Evolutionary conservation across 1,284 basidiomycete genomes (phyloP), one percentile per base, ranked within the genome.

Genomic region (Ceratobasidium sp.): DNA sequence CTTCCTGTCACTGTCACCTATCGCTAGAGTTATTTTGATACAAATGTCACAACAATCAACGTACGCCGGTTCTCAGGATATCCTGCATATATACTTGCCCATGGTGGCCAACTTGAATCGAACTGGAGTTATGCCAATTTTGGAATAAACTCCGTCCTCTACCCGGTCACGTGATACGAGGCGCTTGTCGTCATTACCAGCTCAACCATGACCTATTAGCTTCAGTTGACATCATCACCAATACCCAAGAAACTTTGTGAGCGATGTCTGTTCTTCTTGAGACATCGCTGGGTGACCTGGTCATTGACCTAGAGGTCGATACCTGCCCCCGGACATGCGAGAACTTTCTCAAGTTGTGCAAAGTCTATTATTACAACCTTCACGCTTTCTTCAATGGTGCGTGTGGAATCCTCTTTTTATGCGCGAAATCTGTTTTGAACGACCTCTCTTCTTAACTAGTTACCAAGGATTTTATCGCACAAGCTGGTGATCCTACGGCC

Each of bases 301-400:
- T 99, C 78, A 95, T 99, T 81, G 97, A 99, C 85, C 87, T 99
- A 59, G 95, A 98, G 81, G 91, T 93, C n/a, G 94, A 97, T 14
- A 85, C 86, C 51, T 98, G 96, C 82, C 97, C 97, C 0, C 91
- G 89, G 81, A 94, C 92, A 45, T 96, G 93, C 84, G 89, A 94
- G 82, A 99, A 99, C 87, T 99, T 99, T 81, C 89, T 99, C 77
- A 99, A 99, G 83, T 87, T 99, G 71, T 98, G 96, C 85, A 97
- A 97, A 85, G 87, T 94, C 76, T 98, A 98, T 82, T 97, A 97
- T 82, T 99, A 98, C 86, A 97, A 96, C 82, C 85, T 98, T 78
- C 94, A 96, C 82, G 94, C 95, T 0, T 99, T 99, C 86, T 98
- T 98, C 87, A 98, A 98, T 84, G 94, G 95, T 73, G 14, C 24